A percentile compares a stretch with the other conserved stretches of the same genome.
Conservation (phyloP, 768 basidiomycete species). For the Coprinellus micaceus region DNA sequence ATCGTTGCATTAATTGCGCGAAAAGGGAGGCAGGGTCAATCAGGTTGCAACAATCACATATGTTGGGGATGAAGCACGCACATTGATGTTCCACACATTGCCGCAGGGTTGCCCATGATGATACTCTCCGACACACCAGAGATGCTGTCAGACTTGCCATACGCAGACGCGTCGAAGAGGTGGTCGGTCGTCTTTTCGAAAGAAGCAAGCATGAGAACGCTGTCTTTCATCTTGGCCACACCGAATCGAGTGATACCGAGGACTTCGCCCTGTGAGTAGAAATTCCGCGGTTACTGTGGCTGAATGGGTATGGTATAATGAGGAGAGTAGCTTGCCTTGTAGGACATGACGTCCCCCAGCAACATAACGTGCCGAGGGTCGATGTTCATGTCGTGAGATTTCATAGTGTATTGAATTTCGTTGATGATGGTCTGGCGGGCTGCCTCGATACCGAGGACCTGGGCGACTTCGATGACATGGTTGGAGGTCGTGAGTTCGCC, state of each 20-base stretch:
- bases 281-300: not conserved
- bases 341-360: conserved; percentile 97
- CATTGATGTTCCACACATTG: conserved; percentile 94
- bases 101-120: conserved; percentile 97
- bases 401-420: conserved; percentile 97
- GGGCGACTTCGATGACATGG: conserved; percentile 92
- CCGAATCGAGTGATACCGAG: conserved; percentile 98
- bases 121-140: conserved; percentile 98
- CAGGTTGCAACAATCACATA: not conserved
- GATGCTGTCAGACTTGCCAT: conserved; percentile 91
- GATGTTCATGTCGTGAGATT: conserved; percentile 95
- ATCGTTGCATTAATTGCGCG: no score
- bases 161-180: conserved; percentile 94
- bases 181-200: conserved; percentile 99
- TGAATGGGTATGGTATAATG: no score
- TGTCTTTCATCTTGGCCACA: conserved; percentile 99
- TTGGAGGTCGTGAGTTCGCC: conserved; percentile 93
- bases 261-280: conserved; percentile 77
- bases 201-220: conserved; percentile 96
- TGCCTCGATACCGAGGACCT: conserved; percentile 97
- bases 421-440: conserved; percentile 92
- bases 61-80: no score
- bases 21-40: conserved; percentile 5
- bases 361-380: conserved; percentile 99
- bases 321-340: conserved; percentile 49